Base-by-base conservation (phyloP, 2,329 filamentous ascomycete genomes). In the Venturia effusa region DNA sequence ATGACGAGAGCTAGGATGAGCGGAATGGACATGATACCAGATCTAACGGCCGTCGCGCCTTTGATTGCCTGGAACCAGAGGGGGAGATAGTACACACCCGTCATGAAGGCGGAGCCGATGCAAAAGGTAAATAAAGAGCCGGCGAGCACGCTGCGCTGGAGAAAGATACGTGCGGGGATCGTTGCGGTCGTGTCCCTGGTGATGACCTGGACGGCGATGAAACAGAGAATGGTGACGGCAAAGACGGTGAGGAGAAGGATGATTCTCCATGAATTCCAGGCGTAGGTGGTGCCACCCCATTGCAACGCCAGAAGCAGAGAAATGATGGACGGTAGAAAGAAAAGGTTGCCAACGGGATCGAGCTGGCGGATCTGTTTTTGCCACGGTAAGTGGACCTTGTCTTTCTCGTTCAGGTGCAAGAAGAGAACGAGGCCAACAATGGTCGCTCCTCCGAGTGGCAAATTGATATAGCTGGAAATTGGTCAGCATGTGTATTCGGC, bases 11-110 rank as follows among this genome's bases (percentile, higher is more conserved):
- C 64, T 65, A 76, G 71, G 66, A 78, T 72, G 61, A 77, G 71
- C 3, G 77, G 77, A 1, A 74, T 22, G 60, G 70, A 68, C 67
- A 71, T 66, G 64, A 71, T 69, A 17, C 73, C 75, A 24, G 73
- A 74, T 19, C 71, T 67, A 34, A 75, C 72, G 19, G 78, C 74
- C 1, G 71, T 71, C 4, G 73, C 74, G 24, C 73, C 70, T 67
- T 77, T 77, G 64, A 75, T 74, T 51, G 76, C 74, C 68, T 80
- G 78, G 70, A 79, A 79, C 66, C 76, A 76, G 62, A 75, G 71
- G 34, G 65, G 73, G 67, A 55, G 71, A 66, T 64, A 74, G 37
- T 40, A 73, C 17, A 22, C 71, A 5, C 24, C 24, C 5, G 48
- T 45, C 24, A 62, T 39, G 51, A 64, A 61, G 6, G 19, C 19